Evolutionary conservation across 192 early-diverging fungal species (phyloP).

Genomic region (Coemansia sp.): DNA sequence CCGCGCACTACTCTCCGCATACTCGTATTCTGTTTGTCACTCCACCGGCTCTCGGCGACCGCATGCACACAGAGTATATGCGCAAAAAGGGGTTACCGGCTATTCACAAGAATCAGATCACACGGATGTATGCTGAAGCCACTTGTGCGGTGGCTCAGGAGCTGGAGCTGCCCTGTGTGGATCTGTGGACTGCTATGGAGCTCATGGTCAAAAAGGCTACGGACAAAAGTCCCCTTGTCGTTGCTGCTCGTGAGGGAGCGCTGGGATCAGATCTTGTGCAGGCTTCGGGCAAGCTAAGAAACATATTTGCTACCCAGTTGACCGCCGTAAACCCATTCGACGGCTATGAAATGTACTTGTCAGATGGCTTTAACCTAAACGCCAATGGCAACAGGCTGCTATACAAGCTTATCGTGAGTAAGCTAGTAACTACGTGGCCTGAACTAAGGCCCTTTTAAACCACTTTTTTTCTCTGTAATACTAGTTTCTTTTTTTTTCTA

Average conservation of each 20-base stretch:
- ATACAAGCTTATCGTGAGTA: conserved; percentile 13
- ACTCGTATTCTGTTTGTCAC: conserved; percentile 69
- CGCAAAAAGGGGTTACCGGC: conserved; percentile 20
- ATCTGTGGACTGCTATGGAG: conserved; percentile 49
- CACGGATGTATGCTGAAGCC: conserved; percentile 55
- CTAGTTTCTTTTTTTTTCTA: background rate
- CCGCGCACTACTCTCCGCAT: conserved; percentile 58
- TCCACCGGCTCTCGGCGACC: conserved; percentile 67
- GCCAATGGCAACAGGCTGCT: conserved; percentile 55
- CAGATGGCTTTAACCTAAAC: conserved; percentile 62
- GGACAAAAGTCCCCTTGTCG: conserved; percentile 10
- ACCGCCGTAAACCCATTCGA: conserved; percentile 5
- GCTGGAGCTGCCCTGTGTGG: conserved; percentile 14
- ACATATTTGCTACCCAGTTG: background rate
- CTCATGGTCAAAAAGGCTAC: conserved; percentile 31
- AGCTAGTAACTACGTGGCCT: conserved; percentile 11
- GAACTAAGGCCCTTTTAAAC: conserved; percentile 5
- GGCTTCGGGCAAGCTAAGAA: background rate
- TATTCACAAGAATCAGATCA: conserved; percentile 46
- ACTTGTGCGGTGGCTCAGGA: conserved; percentile 51
- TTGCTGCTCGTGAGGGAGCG: background rate
- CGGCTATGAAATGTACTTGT: conserved; percentile 47
- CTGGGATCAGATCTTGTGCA: background rate
- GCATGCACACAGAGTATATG: conserved; percentile 37
- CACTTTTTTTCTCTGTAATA: background rate